Evolutionary conservation across 768 basidiomycete species (phyloP).

Genomic region (Suillus hirtellus): DNA sequence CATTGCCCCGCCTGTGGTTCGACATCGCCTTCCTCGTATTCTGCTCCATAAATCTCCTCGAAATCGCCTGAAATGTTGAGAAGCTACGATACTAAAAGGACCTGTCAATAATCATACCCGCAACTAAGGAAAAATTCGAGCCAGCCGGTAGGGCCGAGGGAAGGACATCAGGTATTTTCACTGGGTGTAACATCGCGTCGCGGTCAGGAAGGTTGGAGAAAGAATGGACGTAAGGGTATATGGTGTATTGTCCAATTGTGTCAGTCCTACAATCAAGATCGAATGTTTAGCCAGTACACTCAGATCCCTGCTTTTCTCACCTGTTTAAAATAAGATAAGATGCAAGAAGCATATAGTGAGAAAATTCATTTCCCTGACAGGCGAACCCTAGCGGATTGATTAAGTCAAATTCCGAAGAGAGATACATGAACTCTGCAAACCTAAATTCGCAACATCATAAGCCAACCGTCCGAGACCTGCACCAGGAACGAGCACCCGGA

Average conservation of each 20-base stretch:
- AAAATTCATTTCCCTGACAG: constrained; percentile 95
- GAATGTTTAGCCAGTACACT: not conserved
- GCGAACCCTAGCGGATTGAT: constrained; percentile 63
- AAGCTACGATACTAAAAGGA: not conserved
- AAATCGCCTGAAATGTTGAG: constrained; percentile 67
- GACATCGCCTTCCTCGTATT: constrained; percentile 44
- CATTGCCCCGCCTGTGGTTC: constrained; percentile 78
- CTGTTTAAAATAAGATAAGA: constrained; percentile 88
- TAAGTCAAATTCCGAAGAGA: constrained; percentile 3
- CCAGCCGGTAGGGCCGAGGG: constrained; percentile 68
- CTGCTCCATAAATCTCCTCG: constrained; percentile 81
- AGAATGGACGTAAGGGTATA: constrained; percentile 90
- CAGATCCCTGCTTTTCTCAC: constrained; percentile 40
- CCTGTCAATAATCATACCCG: constrained; percentile 49
- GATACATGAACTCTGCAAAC: constrained; percentile 40
- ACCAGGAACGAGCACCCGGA: constrained; percentile 86
- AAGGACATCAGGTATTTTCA: constrained; percentile 81
- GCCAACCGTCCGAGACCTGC: constrained; percentile 87
- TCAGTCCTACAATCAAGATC: constrained; percentile 49
- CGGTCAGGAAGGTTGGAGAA: constrained; percentile 78
- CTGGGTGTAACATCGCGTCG: constrained; percentile 59
- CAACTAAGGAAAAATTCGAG: constrained; percentile 80
- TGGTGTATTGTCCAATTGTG: constrained; percentile 64
- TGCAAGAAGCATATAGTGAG: constrained; percentile 90
- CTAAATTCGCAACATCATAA: constrained; percentile 82